Evolutionary conservation across 345 rosid genomes (phyloP).

Genomic region (Eucalyptus coolabah): DNA sequence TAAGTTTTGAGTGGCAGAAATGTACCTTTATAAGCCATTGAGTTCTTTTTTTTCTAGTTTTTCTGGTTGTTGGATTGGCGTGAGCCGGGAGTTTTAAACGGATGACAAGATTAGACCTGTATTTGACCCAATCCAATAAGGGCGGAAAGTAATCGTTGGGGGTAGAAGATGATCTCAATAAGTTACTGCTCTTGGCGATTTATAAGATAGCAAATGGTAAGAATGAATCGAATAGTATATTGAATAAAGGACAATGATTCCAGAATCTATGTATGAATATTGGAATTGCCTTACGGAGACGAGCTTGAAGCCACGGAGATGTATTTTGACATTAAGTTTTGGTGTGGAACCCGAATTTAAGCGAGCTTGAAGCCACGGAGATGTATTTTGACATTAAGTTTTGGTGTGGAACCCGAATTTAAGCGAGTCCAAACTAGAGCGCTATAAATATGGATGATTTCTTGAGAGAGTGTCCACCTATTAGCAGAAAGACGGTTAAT

Average conservation of each 20-base stretch:
- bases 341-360: no score
- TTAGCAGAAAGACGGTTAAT: no score
- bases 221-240: fast-evolving
- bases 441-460: no score
- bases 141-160: fast-evolving
- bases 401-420: no score
- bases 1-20: background rate
- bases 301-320: no score
- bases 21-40: background rate
- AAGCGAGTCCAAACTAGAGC: fast-evolving
- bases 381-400: no score
- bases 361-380: fast-evolving
- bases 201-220: no score
- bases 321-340: no score
- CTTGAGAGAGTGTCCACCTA: fast-evolving
- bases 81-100: background rate
- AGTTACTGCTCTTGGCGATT: fast-evolving
- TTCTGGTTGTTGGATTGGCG: background rate
- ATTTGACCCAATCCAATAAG: fast-evolving
- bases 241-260: fast-evolving
- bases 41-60: background rate
- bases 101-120: background rate
- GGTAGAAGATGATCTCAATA: fast-evolving
- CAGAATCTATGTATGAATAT: fast-evolving
- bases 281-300: fast-evolving